A percentile compares a stretch with the other conserved stretches of the same genome.
Evolutionary conservation across 257 asterid species (phyloP).

Genomic region (Jacaranda copaia): DNA sequence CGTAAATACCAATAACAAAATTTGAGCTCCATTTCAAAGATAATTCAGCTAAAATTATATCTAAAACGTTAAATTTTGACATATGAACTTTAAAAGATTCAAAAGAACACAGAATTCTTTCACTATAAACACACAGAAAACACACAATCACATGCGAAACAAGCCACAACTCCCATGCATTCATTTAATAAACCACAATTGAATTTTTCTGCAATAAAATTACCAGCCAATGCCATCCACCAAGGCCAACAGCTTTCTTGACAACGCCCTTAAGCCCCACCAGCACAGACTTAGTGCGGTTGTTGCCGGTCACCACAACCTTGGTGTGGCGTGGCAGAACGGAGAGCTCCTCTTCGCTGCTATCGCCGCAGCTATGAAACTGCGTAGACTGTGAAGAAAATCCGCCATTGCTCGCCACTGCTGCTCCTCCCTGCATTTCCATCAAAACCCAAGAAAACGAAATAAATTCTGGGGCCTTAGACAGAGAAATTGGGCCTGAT

Average conservation of each 20-base stretch:
- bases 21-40: background rate
- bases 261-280: conserved; percentile 82
- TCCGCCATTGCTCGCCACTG: conserved; percentile 51
- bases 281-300: conserved; percentile 73
- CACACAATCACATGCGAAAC: background rate
- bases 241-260: conserved; percentile 83
- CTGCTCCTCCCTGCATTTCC: conserved; percentile 58
- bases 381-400: conserved; percentile 50
- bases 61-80: background rate
- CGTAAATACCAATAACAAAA: background rate
- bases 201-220: background rate
- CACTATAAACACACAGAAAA: background rate
- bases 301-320: conserved; percentile 78
- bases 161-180: conserved; percentile 3
- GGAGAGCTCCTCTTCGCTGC: conserved; percentile 76
- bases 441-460: background rate
- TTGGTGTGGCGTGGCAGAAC: conserved; percentile 77
- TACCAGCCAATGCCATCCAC: conserved; percentile 91
- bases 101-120: background rate
- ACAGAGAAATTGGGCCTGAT: background rate
- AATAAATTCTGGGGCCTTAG: conserved; percentile 7
- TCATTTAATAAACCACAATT: background rate
- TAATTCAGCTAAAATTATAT: conserved; percentile 3
- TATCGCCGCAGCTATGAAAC: conserved; percentile 70
- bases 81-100: background rate